Conservation (phyloP, 768 basidiomycete genomes). For the Suillus luteus region DNA sequence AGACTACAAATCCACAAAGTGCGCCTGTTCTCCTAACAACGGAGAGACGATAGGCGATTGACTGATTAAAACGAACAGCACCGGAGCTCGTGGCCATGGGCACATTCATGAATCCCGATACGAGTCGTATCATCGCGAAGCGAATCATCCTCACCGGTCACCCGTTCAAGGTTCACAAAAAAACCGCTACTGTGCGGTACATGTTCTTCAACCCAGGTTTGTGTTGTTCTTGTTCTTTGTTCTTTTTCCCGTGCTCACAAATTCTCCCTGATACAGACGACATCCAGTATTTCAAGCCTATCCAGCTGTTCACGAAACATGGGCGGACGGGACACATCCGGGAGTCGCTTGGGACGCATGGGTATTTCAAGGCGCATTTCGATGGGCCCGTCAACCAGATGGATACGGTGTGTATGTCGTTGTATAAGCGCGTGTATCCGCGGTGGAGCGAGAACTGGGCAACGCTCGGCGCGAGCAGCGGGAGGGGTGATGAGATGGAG, state of each 20-base stretch:
- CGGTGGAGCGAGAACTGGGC: slow-evolving; percentile 73
- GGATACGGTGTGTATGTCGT: slow-evolving; percentile 95
- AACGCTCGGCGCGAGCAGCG: not conserved
- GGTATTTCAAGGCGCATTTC: slow-evolving; percentile 96
- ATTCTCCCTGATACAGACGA: slow-evolving; percentile 55
- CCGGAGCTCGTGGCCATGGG: slow-evolving; percentile 87
- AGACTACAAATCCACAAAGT: slow-evolving; percentile 71
- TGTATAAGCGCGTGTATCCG: slow-evolving; percentile 73
- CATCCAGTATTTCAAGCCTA: slow-evolving; percentile 87
- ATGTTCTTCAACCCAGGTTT: slow-evolving; percentile 94
- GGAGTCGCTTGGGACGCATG: slow-evolving; percentile 95
- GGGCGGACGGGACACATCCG: slow-evolving; percentile 58
- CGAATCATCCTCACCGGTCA: slow-evolving; percentile 95
- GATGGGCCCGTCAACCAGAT: slow-evolving; percentile 93
- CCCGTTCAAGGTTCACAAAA: slow-evolving; percentile 96
- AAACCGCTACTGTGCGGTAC: slow-evolving; percentile 95
- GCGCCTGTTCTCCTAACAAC: slow-evolving; percentile 19
- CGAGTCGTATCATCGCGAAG: slow-evolving; percentile 89
- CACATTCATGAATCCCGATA: slow-evolving; percentile 84
- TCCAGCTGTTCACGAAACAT: slow-evolving; percentile 87
- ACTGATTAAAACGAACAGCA: slow-evolving; percentile 40
- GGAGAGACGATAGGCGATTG: slow-evolving; percentile 8
- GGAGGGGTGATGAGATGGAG: slow-evolving; percentile 30
- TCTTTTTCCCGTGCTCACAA: slow-evolving; percentile 8
- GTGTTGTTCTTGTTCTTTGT: slow-evolving; percentile 17